Evolutionary conservation across 768 basidiomycete genomes (phyloP), one percentile per base, ranked within the genome.

Genomic region (Calocera viscosa): DNA sequence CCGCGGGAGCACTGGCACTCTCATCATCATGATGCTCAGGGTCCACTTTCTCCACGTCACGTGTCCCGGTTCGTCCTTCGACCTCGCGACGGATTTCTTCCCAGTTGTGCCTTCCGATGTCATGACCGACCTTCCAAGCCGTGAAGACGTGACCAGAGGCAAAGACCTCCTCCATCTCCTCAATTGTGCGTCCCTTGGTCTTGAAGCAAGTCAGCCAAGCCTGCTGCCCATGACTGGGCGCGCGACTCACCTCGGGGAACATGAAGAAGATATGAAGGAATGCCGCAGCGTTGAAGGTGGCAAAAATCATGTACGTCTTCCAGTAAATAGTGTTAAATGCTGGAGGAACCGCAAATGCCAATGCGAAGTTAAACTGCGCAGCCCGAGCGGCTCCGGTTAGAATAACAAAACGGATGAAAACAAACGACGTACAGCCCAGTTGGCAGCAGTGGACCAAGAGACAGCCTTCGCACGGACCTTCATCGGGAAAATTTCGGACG

Each of bases 131-230:
- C 34, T 80, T 82, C 89, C 89, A 90, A 3, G 89, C 88, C 19
- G 84, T 79, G 76, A 86, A 90, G 34, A 76, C 73, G 70, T 90
- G 83, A 0, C 87, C 87, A 70, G 85, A 82, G 3, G 78, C 76
- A 78, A 91, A 90, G 69, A 90, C 82, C 3, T 86, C 88, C 73
- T 91, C 89, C 43, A 90, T 81, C 75, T 91, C 89, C 75, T 91
- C 89, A 10, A 91, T 82, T 1, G 86, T 83, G 0, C 87, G 65
- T 7, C 72, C 68, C 64, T 68, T 70, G 16, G 68, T 69, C 60
- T 41, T 8, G 7, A 26, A 49, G 12, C 10, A 38, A 24, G 22
- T 24, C 14, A 28, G 30, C 30, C 24, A 26, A 30, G 2, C 14
- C 14, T 26, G 53, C 28, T 32, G 24, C 16, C 38, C n/a, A 12